These are phyloP conservation scores for Clavispora carvajalis DNA, from an alignment of 805 yeast genomes.

Conservation along the genomic window DNA sequence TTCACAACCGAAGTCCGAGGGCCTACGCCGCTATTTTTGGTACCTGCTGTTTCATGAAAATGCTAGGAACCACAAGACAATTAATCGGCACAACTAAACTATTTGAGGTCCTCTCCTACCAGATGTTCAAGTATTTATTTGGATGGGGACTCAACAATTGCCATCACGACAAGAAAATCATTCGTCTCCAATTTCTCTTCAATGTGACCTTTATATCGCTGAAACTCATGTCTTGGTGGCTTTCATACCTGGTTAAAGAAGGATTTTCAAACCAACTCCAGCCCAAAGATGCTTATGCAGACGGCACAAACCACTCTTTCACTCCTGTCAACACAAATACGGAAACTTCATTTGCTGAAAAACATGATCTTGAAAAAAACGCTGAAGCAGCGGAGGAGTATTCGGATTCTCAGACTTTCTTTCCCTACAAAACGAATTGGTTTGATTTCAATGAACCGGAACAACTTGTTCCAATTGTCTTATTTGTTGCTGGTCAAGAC, in stretches of 20 bases:
- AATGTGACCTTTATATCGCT: constrained; percentile 82
- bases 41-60: constrained; percentile 68
- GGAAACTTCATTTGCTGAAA: constrained; percentile 1
- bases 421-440: constrained; percentile 54
- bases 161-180: constrained; percentile 50
- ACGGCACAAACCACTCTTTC: constrained; percentile 22
- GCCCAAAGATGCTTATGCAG: constrained; percentile 25
- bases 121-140: constrained; percentile 81
- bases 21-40: constrained; percentile 62
- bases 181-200: constrained; percentile 74
- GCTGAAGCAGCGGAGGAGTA: background rate
- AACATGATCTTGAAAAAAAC: background rate
- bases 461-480: constrained; percentile 48
- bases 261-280: constrained; percentile 37
- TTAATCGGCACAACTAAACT: constrained; percentile 32
- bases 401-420: constrained; percentile 45
- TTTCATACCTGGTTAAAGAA: constrained; percentile 36
- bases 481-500: constrained; percentile 72
- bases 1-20: constrained; percentile 46
- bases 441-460: constrained; percentile 29
- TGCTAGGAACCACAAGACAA: constrained; percentile 58
- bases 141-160: constrained; percentile 83
- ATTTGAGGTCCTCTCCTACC: constrained; percentile 63
- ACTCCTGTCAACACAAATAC: constrained; percentile 22
- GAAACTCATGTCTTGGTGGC: constrained; percentile 91